Percentiles rank a stretch among this genome's conserved stretches.
These are phyloP conservation scores for Metschnikowia borealis DNA, from an alignment of 805 yeast species.

Conservation along the genomic window DNA sequence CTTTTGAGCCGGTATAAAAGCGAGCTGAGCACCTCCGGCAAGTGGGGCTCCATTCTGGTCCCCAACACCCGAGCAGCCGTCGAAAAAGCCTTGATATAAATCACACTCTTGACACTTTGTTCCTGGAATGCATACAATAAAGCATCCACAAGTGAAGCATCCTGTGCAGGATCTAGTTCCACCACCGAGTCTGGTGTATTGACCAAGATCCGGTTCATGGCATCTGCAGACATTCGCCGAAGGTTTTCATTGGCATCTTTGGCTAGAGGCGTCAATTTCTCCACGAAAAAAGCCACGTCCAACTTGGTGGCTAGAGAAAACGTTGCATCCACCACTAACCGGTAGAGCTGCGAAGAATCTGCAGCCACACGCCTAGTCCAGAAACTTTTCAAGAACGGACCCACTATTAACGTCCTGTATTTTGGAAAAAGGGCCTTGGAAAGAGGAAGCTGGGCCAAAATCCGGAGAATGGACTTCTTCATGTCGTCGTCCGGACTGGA, in stretches of 20 bases:
- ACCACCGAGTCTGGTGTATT: slow-evolving; percentile 27
- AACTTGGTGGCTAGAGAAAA: slow-evolving; percentile 60
- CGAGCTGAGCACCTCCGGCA: slow-evolving; percentile 68
- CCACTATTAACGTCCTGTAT: slow-evolving; percentile 45
- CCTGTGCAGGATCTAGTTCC: slow-evolving; percentile 61
- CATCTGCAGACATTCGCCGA: slow-evolving; percentile 72
- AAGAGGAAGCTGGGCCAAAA: slow-evolving; percentile 62
- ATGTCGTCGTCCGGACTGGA: slow-evolving; percentile 83
- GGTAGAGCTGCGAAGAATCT: slow-evolving; percentile 49
- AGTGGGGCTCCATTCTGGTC: slow-evolving; percentile 60
- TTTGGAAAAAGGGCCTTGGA: slow-evolving; percentile 53
- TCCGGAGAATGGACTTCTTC: slow-evolving; percentile 66
- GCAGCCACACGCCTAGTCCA: slow-evolving; percentile 84
- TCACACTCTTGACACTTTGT: slow-evolving; percentile 53
- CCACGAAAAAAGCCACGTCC: slow-evolving; percentile 61
- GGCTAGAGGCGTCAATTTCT: slow-evolving; percentile 51
- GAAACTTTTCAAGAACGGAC: slow-evolving; percentile 62
- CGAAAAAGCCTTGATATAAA: slow-evolving; percentile 61
- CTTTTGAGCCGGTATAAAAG: slow-evolving; percentile 70
- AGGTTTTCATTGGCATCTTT: slow-evolving; percentile 83
- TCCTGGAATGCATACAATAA: slow-evolving; percentile 76
- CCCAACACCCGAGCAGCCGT: slow-evolving; percentile 61
- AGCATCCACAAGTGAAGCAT: slow-evolving; percentile 72
- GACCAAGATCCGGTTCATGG: slow-evolving; percentile 56
- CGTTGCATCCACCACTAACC: slow-evolving; percentile 69